phyloP scores from a whole-genome alignment of 805 yeast genomes.

The Hanseniaspora mollemarum region DNA sequence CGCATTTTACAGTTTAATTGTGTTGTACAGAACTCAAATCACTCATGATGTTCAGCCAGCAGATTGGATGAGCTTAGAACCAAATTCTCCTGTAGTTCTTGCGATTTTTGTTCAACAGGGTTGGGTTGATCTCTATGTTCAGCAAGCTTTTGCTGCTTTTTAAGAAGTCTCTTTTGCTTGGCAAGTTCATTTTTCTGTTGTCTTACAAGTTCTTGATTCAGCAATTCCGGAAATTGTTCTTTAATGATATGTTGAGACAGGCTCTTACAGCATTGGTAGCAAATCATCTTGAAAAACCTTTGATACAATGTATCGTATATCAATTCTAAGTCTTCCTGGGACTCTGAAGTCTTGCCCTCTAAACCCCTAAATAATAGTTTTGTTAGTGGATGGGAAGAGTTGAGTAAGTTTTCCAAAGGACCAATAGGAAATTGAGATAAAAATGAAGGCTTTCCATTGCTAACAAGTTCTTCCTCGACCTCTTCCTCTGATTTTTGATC shows the following conservation, averaged over 20 bases:
- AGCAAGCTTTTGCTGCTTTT: background rate
- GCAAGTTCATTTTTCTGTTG: background rate
- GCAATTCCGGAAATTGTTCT: constrained; percentile 7
- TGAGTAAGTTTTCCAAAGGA: background rate
- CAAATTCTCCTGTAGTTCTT: too few relatives aligned
- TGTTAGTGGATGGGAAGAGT: background rate
- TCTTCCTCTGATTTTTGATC: too few relatives aligned
- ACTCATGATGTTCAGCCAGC: too few relatives aligned
- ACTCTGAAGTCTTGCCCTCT: background rate
- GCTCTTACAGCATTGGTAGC: constrained; percentile 8
- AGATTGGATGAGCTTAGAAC: too few relatives aligned
- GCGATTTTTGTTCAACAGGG: too few relatives aligned
- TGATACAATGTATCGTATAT: constrained; percentile 7
- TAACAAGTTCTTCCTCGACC: constrained; percentile 1
- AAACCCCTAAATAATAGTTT: constrained; percentile 4
- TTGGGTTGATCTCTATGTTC: background rate
- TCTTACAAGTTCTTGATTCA: background rate
- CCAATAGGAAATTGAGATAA: constrained; percentile 13
- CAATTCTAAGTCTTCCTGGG: constrained; percentile 6
- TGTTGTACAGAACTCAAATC: too few relatives aligned
- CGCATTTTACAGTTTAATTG: too few relatives aligned
- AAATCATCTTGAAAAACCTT: background rate
- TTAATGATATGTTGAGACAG: background rate
- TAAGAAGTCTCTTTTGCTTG: constrained; percentile 7
- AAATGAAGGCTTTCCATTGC: constrained; percentile 9